Evolutionary conservation across 805 yeast species (phyloP).

Genomic region (Maudiozyma bulderi): DNA sequence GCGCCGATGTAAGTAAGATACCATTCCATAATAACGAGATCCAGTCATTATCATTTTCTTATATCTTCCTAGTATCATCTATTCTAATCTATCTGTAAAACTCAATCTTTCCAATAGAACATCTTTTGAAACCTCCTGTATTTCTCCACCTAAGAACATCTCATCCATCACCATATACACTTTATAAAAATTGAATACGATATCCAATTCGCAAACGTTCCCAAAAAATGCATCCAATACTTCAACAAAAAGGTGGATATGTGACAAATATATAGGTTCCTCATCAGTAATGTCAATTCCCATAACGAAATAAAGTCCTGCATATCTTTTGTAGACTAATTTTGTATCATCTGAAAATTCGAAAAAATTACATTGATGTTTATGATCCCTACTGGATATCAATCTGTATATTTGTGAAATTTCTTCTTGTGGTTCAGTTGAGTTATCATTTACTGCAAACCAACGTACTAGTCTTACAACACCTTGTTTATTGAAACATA

Average conservation of each 20-base stretch:
- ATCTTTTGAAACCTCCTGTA: constrained; percentile 73
- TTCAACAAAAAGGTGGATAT: constrained; percentile 82
- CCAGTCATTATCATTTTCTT: too few species aligned
- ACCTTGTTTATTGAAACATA: constrained; percentile 91
- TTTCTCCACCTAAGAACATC: constrained; percentile 81
- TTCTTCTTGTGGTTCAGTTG: constrained; percentile 22
- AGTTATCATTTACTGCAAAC: constrained; percentile 33
- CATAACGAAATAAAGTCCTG: constrained; percentile 82
- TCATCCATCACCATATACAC: constrained; percentile 79
- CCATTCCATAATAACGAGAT: too few species aligned
- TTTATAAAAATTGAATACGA: constrained; percentile 85
- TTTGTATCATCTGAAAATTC: constrained; percentile 54
- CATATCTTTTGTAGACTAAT: constrained; percentile 80
- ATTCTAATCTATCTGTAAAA: constrained; percentile 54
- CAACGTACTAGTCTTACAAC: constrained; percentile 78
- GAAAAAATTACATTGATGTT: constrained; percentile 72
- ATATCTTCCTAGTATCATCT: not conserved
- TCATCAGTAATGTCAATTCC: constrained; percentile 74
- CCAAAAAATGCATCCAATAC: constrained; percentile 77
- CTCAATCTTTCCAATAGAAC: constrained; percentile 55
- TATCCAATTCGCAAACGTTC: constrained; percentile 86
- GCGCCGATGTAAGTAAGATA: too few species aligned
- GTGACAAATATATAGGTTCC: constrained; percentile 73
- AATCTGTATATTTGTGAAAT: constrained; percentile 56
- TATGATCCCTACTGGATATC: constrained; percentile 75